Base-by-base conservation (phyloP, 2,329 filamentous ascomycete species). In the Pestalotiopsis sp. region DNA sequence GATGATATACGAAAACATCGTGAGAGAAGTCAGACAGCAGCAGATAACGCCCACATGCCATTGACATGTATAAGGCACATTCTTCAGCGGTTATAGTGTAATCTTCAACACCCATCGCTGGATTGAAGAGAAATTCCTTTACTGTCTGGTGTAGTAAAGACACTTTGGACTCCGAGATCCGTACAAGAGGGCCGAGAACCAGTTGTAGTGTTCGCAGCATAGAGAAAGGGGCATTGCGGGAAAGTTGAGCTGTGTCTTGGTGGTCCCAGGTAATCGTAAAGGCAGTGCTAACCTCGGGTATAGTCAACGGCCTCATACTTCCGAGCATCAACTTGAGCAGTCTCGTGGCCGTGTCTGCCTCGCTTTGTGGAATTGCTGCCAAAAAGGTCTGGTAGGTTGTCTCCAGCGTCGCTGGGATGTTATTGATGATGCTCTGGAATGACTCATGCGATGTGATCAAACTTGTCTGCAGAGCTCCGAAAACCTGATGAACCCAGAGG, bases 401-500 rank as follows among this genome's bases (percentile, higher is more conserved):
- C 66, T 74, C 71, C 9, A 82, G 74, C 17, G 73, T 72, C 27
- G 69, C 67, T 14, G 79, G 80, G 52, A 81, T 72, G 13, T 69
- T 71, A 41, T 76, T 71, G 66, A 81, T 72, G 41, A 81, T 78
- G 23, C 70, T 70, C 62, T 76, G 65, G 17, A 79, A 73, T 58
- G 78, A 74, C 20, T 72, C 71, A 20, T 68, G 69, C 4, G 76
- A 73, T 38, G 74, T 70, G 2, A 77, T 57, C 2, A 73, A 63
- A 45, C 70, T 74, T 2, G 71, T 73, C 67, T 82, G 79, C 1
- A 82, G 69, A 3, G 73, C 72, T n/a, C 75, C 66, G 23, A 82
- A 75, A 7, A 81, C 78, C 49, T 82, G 76, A 25, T 76, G 76
- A 23, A 80, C 73, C 81, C 80, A 83, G 2, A 83, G 76, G 70